Conservation (phyloP, 2,329 filamentous ascomycete species). For the Hawksworthiomyces lignivorus region DNA sequence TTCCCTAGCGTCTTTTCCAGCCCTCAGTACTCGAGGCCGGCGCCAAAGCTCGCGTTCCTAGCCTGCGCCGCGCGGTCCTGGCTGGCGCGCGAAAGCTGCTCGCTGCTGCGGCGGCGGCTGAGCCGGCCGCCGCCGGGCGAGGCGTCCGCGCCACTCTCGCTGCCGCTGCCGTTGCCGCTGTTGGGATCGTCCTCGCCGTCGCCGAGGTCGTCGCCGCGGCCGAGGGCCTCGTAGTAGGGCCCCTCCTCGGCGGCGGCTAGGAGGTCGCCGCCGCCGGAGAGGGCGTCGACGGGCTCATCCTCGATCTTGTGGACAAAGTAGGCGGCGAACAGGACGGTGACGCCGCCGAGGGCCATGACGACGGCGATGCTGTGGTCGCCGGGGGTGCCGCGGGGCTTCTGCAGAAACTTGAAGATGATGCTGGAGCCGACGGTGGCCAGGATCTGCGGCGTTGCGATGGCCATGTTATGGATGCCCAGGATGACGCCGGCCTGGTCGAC, state of each 20-base stretch:
- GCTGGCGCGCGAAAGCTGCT: constrained; percentile 34
- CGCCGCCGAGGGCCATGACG: constrained; percentile 76
- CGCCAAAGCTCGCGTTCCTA: constrained; percentile 42
- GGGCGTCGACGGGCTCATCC: constrained; percentile 52
- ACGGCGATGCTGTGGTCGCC: constrained; percentile 84
- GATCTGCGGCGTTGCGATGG: constrained; percentile 85
- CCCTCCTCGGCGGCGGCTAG: constrained; percentile 37
- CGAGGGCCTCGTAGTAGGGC: constrained; percentile 18
- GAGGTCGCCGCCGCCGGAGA: constrained; percentile 29
- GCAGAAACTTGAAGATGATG: constrained; percentile 73
- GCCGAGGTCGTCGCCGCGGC: constrained; percentile 17
- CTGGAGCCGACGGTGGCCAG: constrained; percentile 80
- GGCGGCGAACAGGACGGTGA: constrained; percentile 69
- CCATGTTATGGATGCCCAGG: constrained; percentile 91
- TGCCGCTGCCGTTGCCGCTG: constrained; percentile 6
- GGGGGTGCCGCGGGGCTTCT: constrained; percentile 77
- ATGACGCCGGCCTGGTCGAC: constrained; percentile 81
- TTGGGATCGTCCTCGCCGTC: neutral
- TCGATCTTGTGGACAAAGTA: constrained; percentile 61
- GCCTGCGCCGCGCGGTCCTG: constrained; percentile 38
- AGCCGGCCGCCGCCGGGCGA: constrained; percentile 9
- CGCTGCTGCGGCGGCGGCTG: constrained; percentile 33
- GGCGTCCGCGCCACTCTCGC: neutral
- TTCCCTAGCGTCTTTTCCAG: neutral
- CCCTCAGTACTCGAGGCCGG: constrained; percentile 34